phyloP scores from a whole-genome alignment of 225 moss, liverwort and hornwort genomes.

The Marchantia paleacea region DNA sequence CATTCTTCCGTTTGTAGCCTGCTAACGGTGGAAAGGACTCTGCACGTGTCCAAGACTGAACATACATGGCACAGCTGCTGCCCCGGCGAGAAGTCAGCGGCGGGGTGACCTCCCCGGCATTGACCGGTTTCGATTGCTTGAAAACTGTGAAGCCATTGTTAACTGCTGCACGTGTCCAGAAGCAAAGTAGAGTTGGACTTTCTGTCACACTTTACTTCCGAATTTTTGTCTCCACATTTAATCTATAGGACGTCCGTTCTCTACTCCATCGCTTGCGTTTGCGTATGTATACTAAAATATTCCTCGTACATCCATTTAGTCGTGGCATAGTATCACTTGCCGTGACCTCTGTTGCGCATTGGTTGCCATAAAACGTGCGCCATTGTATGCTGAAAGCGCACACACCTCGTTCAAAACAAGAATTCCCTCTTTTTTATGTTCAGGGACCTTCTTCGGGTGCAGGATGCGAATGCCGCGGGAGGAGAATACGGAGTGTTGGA shows the following conservation, averaged over 20 bases:
- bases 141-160: too few relatives aligned
- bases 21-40: too few relatives aligned
- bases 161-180: too few relatives aligned
- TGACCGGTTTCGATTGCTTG: too few relatives aligned
- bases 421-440: background rate
- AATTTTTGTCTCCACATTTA: background rate
- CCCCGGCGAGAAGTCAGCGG: too few relatives aligned
- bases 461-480: constrained; percentile 63
- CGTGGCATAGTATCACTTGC: background rate
- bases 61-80: too few relatives aligned
- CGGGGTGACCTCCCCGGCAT: too few relatives aligned
- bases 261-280: background rate
- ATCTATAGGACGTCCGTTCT: background rate
- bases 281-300: background rate
- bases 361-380: background rate
- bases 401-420: background rate
- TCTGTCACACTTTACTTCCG: background rate
- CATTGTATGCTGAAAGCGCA: background rate
- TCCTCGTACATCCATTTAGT: background rate
- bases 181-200: background rate
- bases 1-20: too few relatives aligned
- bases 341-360: background rate
- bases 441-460: constrained; percentile 10
- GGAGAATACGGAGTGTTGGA: constrained; percentile 84
- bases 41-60: too few relatives aligned